Evolutionary conservation across 495 filamentous ascomycete genomes (phyloP), one percentile per base, ranked within the genome.

Genomic region (Parachaetomium inaequale): DNA sequence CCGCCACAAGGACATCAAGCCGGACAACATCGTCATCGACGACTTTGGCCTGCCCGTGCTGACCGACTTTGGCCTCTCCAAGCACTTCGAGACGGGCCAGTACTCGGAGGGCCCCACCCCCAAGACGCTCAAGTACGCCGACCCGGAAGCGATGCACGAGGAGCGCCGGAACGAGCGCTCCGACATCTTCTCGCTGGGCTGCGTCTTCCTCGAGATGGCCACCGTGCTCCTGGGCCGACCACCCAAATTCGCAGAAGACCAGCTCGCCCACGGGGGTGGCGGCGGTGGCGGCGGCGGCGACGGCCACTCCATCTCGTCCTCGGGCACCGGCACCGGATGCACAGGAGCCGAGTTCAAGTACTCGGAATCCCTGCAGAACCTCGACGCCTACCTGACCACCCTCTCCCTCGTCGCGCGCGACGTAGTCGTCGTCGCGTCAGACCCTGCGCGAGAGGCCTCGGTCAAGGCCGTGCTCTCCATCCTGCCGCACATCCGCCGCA

Each of bases 121-220:
- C 19, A 73, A 76, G 51, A 76, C 76, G 4, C 65, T 61, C 11
- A 74, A 70, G 34, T 84, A 82, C 62, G 76, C 74, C 25, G 75
- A 79, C 10, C 81, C 81, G 3, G 79, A 82, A 64, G 74, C 73
- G 4, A 68, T 68, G n/a, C 57, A 68, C 21, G 65, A 76, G 55
- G 66, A 66, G 2, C 45, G 51, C n/a, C 73, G 77, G 2, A 76
- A 77, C 29, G 69, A 72, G n/a, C 70, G 72, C 11, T 77, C 75
- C 12, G 80, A 83, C 64, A 68, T 81, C 2, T 83, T 78, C 70
- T 75, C 75, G 1, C 71, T 83, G 3, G 80, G 80, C 14, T 80
- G 79, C 55, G 75, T 83, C 12, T 80, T 69, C 55, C 72, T 82
- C 4, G 80, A 82, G 61, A 75, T 78, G 47, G 68, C 70, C 8